phyloP scores from a whole-genome alignment of 495 filamentous ascomycete genomes.

The Penicillium desertorum region DNA sequence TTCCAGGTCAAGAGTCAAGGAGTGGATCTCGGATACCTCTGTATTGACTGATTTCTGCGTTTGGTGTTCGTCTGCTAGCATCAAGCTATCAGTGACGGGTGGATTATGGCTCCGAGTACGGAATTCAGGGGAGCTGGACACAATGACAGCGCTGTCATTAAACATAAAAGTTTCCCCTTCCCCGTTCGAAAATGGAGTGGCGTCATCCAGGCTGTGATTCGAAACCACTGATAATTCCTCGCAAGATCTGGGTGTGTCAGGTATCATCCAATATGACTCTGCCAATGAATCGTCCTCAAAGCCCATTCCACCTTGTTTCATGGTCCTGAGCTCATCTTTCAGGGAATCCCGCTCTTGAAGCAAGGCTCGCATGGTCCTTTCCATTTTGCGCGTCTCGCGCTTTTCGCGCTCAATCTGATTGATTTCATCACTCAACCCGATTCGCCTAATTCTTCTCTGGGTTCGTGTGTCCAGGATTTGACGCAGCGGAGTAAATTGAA shows the following conservation, averaged over 20 bases:
- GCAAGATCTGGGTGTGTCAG: conserved; percentile 21
- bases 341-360: conserved; percentile 44
- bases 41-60: conserved; percentile 13
- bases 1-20: conserved; percentile 37
- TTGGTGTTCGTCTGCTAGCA: conserved; percentile 17
- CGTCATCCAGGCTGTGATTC: conserved; percentile 6
- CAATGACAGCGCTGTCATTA: conserved; percentile 36
- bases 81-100: conserved; percentile 22
- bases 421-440: conserved; percentile 73
- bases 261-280: conserved; percentile 24
- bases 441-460: conserved; percentile 68
- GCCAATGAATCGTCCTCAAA: conserved; percentile 28
- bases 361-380: conserved; percentile 49
- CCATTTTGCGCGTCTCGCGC: conserved; percentile 46
- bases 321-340: conserved; percentile 49
- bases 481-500: conserved; percentile 68
- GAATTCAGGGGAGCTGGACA: conserved; percentile 39
- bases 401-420: conserved; percentile 63
- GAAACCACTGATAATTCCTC: conserved; percentile 24
- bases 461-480: conserved; percentile 68
- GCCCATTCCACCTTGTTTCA: conserved; percentile 37
- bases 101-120: conserved; percentile 16
- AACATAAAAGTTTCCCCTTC: conserved; percentile 35
- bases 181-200: conserved; percentile 4
- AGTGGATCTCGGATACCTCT: conserved; percentile 25